phyloP scores from a whole-genome alignment of 768 basidiomycete species.

The Multifurca ochricompacta region DNA sequence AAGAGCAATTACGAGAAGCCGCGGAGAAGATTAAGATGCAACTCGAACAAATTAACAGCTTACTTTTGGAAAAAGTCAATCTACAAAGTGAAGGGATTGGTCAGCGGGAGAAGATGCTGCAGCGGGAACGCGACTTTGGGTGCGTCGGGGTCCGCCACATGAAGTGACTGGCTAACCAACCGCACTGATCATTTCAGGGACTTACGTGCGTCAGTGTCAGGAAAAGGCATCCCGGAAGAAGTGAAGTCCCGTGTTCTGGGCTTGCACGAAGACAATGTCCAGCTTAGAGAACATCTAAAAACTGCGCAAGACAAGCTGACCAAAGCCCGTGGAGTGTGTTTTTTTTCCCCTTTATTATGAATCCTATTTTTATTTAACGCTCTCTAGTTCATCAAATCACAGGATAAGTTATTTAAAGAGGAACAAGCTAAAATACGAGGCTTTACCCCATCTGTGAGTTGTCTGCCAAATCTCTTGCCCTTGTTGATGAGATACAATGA shows the following conservation, averaged over 20 bases:
- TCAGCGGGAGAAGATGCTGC: constrained; percentile 79
- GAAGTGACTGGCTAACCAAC: neutral
- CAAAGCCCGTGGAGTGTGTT: constrained; percentile 65
- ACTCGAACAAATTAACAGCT: constrained; percentile 74
- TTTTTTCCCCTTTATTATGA: neutral
- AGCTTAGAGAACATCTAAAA: constrained; percentile 63
- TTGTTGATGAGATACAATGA: neutral
- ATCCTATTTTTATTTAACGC: neutral
- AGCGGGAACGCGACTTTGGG: constrained; percentile 82
- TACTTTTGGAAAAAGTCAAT: constrained; percentile 88
- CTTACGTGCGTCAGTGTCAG: constrained; percentile 64
- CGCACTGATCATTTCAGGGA: constrained; percentile 40
- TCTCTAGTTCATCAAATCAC: constrained; percentile 79
- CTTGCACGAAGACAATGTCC: constrained; percentile 71
- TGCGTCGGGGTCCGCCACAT: constrained; percentile 29
- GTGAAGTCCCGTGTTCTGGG: constrained; percentile 65
- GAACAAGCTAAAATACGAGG: constrained; percentile 55
- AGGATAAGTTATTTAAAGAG: constrained; percentile 84
- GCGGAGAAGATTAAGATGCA: constrained; percentile 85
- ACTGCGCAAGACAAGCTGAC: constrained; percentile 65
- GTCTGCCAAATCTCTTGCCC: neutral
- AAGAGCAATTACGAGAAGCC: constrained; percentile 61
- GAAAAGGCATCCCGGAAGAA: constrained; percentile 77
- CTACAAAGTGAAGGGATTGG: constrained; percentile 87
- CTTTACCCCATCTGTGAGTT: constrained; percentile 37